Percentiles rank a stretch among this genome's conserved stretches.
Conservation (phyloP, 2,329 filamentous ascomycete genomes). For the Apiospora sp. region DNA sequence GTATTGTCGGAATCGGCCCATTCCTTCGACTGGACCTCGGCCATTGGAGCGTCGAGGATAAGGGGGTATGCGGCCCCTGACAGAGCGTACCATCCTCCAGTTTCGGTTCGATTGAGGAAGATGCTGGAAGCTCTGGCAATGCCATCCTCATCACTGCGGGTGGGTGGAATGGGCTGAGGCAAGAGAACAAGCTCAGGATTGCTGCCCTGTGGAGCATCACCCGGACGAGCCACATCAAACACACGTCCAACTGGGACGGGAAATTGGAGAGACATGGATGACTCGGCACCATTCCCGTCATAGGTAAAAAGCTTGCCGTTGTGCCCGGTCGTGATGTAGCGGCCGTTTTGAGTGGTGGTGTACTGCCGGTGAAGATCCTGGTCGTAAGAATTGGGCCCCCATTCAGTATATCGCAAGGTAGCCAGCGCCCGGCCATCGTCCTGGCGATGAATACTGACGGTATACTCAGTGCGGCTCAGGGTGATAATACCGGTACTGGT, state of each 20-base stretch:
- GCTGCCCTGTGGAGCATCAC: constrained; percentile 65
- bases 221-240: constrained; percentile 84
- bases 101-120: constrained; percentile 85
- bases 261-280: constrained; percentile 74
- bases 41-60: constrained; percentile 72
- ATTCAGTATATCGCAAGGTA: constrained; percentile 92
- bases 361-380: constrained; percentile 88
- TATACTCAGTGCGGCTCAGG: constrained; percentile 88
- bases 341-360: constrained; percentile 79
- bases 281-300: constrained; percentile 67
- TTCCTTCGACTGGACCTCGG: constrained; percentile 52
- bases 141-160: constrained; percentile 56
- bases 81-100: constrained; percentile 93
- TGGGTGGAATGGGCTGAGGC: constrained; percentile 79
- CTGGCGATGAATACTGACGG: constrained; percentile 80
- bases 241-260: constrained; percentile 83
- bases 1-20: constrained; percentile 56
- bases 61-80: constrained; percentile 87
- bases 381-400: constrained; percentile 92
- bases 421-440: constrained; percentile 80
- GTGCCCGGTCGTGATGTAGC: constrained; percentile 87
- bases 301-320: constrained; percentile 86
- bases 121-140: constrained; percentile 70
- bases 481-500: constrained; percentile 82
- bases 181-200: constrained; percentile 84